Evolutionary conservation across 129 eudicot species (phyloP).

Genomic region (Artemisia tridentata): DNA sequence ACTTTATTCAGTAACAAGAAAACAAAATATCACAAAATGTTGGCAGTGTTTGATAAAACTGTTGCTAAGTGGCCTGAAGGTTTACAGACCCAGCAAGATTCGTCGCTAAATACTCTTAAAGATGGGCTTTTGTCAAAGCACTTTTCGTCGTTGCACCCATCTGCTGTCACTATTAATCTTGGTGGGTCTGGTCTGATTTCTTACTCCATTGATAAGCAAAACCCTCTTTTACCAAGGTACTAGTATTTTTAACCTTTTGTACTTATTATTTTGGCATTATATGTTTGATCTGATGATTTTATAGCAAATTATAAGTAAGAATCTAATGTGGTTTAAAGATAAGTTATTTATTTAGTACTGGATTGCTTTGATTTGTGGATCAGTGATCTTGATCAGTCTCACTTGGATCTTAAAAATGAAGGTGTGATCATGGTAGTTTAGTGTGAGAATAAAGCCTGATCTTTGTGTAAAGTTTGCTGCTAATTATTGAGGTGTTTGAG

Average conservation of each 20-base stretch:
- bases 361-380: not conserved
- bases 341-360: not conserved
- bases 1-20: not conserved
- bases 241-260: too few relatives aligned
- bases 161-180: too few relatives aligned
- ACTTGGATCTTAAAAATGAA: slow-evolving; percentile 24
- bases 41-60: too few relatives aligned
- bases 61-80: slow-evolving; percentile 91
- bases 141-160: slow-evolving; percentile 60
- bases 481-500: not conserved
- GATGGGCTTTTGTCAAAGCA: slow-evolving; percentile 57
- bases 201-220: slow-evolving; percentile 58
- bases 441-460: not conserved
- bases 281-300: slow-evolving; percentile 11
- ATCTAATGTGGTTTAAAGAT: not conserved
- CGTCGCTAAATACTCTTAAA: slow-evolving; percentile 57
- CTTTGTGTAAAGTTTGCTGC: not conserved
- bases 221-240: slow-evolving; percentile 90
- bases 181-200: slow-evolving; percentile 81
- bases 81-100: slow-evolving; percentile 49
- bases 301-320: not conserved
- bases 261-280: not conserved
- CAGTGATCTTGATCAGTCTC: slow-evolving; percentile 15
- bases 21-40: slow-evolving; percentile 45
- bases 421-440: slow-evolving; percentile 2